Base-by-base conservation (phyloP, 148 eudicot species). In the Silene latifolia region DNA sequence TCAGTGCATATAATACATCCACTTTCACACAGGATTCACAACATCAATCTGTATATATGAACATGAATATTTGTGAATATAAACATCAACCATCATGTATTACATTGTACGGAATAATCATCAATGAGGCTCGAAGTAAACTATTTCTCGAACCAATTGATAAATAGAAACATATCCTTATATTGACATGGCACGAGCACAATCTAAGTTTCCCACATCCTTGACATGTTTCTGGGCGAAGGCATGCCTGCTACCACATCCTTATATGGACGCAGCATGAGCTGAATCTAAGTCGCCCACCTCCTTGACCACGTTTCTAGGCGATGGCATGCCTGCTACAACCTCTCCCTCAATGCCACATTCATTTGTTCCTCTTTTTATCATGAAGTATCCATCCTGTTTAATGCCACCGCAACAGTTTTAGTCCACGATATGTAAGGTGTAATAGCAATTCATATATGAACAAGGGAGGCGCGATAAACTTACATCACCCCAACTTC, bases 311-410 rank as follows among this genome's bases (percentile, higher is more conserved):
- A 93, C 13, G 74, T 91, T 91, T 67, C 74, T 88, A 74, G 90
- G 8, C 42, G 93, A 93, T 82, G 98, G 97, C 80, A 89, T 48
- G 57, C 98, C 98, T 13, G 91, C 95, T 32, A 82, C 83, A 46
- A 83, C 93, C 21, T 85, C 95, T 0, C 78, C 87, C 84, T 93
- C 98, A 73, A 93, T 89, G 46, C 91, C 91, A 81, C 98, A 93
- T 74, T 93, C 97, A 15, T 93, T 87, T 8, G 97, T 91, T 79
- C 97, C 98, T 81, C 97, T 82, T 75, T 72, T 87, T 80, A 93
- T 93, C 93, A 51, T 93, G 91, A 93, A 93, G 89, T 88, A 93
- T 69, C 98, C 98, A 48, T 93, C 91, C 98, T 93, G 95, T 53
- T 71, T 76, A 18, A 76, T 27, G 58, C 32, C 51, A 74, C 47